A percentile compares a stretch with the other conserved stretches of the same genome.
Conservation (phyloP, 805 yeast genomes). For the Blastobotrys mokoenaii region DNA sequence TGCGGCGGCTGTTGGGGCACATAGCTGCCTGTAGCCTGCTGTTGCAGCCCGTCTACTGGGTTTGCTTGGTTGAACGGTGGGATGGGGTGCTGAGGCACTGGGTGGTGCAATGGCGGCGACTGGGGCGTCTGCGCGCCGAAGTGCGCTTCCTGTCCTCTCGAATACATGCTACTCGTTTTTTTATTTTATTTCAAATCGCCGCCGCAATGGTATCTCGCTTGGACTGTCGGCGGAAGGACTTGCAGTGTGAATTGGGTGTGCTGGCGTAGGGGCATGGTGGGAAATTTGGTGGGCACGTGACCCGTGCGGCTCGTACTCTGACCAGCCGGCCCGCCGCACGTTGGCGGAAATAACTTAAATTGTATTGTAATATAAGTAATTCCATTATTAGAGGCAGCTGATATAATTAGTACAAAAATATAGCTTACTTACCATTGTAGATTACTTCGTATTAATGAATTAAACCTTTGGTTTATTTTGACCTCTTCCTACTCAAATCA, state of each 20-base stretch:
- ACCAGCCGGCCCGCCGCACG: too few species aligned
- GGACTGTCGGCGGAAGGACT: background rate
- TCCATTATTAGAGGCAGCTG: too few species aligned
- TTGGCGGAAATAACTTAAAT: too few species aligned
- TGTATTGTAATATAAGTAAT: too few species aligned
- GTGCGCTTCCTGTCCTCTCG: background rate
- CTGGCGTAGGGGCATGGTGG: background rate
- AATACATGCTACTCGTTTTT: background rate
- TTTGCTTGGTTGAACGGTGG: conserved; percentile 31
- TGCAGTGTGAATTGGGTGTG: background rate
- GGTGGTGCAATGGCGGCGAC: conserved; percentile 36
- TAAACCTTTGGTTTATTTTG: too few species aligned
- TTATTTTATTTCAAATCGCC: background rate
- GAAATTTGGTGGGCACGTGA: background rate
- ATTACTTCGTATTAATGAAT: too few species aligned
- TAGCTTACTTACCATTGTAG: too few species aligned
- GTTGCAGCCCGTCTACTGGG: conserved; percentile 18
- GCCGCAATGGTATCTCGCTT: background rate
- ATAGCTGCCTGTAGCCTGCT: conserved; percentile 18
- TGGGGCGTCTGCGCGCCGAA: conserved; percentile 3
- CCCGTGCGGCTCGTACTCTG: too few species aligned
- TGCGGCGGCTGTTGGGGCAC: conserved; percentile 24
- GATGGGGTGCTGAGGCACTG: conserved; percentile 38
- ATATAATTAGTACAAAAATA: too few species aligned
- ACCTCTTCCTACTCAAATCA: too few species aligned